Evolutionary conservation across 495 filamentous ascomycete genomes (phyloP), one percentile per base, ranked within the genome.

Genomic region (Xylaria bambusicola): DNA sequence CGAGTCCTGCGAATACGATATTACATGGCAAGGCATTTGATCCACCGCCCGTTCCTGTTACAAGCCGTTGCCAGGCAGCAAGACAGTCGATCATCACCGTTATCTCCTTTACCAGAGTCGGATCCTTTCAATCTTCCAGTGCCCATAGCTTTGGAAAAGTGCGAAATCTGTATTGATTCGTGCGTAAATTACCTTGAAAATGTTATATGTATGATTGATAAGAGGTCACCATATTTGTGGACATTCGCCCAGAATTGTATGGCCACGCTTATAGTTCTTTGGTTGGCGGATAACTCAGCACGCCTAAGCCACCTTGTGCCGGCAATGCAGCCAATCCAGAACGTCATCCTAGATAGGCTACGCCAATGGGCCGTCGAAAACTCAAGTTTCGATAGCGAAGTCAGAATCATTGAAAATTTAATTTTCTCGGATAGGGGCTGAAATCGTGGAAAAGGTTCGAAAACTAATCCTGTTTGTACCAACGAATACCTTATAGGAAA

Each of bases 11-110:
- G 68, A 20, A 67, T 73, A 52, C 70, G 72, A 18, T 74, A 74
- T 42, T 73, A 71, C 45, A 71, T 67, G 17, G 72, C 72, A 12
- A 64, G 62, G 10, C 68, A 74, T 40, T 68, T 74, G 24, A 73
- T 74, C 26, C 65, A 73, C 49, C 66, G 71, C 23, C 72, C 72
- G 2, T 74, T 74, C 58, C 33, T 74, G 8, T 64, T 74, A 45
- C 62, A 64, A 31, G 63, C 60, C 33, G 52, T 71, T 27, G 63
- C 61, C 47, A 54, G 24, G 52, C 60, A 62, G 27, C 66, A 69
- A 35, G 60, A 60, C 20, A 62, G 59, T 21, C 55, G 45, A 41
- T 66, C 68, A 7, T 66, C 72, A 1, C 46, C 59, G n/a, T 55
- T 53, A n/a, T 62, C 66, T 1, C 52, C 67, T 1, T 36, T 60